Conservation (phyloP, 805 yeast species). For the Torulaspora maleeae region DNA sequence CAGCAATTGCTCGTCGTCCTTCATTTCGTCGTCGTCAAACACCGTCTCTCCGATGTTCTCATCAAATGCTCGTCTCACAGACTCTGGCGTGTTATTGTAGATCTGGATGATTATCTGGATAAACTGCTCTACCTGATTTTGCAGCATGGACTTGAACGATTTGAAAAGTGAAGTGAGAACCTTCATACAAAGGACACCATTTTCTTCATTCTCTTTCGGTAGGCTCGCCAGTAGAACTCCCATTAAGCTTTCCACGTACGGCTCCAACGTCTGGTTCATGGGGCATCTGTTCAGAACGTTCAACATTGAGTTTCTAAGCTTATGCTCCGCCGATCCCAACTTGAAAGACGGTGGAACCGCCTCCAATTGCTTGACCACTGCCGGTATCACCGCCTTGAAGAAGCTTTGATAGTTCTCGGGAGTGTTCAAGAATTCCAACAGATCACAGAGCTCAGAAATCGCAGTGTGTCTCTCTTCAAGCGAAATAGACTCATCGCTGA, state of each 20-base stretch:
- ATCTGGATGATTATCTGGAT: constrained; percentile 69
- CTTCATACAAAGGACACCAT: constrained; percentile 87
- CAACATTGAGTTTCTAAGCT: constrained; percentile 67
- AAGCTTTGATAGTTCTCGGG: constrained; percentile 78
- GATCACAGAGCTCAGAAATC: constrained; percentile 78
- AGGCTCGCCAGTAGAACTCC: constrained; percentile 54
- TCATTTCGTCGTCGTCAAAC: constrained; percentile 13
- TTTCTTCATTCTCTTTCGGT: constrained; percentile 85
- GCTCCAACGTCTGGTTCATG: constrained; percentile 75
- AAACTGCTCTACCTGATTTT: constrained; percentile 72
- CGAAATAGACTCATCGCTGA: constrained; percentile 52
- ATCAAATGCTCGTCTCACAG: constrained; percentile 68
- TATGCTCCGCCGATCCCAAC: constrained; percentile 64
- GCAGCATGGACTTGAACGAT: constrained; percentile 63
- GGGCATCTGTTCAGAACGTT: constrained; percentile 79
- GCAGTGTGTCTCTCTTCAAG: constrained; percentile 59
- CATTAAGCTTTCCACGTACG: constrained; percentile 57
- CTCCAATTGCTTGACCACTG: constrained; percentile 57
- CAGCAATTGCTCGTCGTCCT: constrained; percentile 12
- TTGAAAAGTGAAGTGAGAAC: constrained; percentile 81
- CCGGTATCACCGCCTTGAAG: constrained; percentile 63
- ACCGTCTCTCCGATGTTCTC: constrained; percentile 16
- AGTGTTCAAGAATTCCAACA: constrained; percentile 77
- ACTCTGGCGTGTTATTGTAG: constrained; percentile 71
- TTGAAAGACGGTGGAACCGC: constrained; percentile 69